Evolutionary conservation across 1,284 basidiomycete genomes (phyloP), one percentile per base, ranked within the genome.

Genomic region (Xerocomus amazonicus): DNA sequence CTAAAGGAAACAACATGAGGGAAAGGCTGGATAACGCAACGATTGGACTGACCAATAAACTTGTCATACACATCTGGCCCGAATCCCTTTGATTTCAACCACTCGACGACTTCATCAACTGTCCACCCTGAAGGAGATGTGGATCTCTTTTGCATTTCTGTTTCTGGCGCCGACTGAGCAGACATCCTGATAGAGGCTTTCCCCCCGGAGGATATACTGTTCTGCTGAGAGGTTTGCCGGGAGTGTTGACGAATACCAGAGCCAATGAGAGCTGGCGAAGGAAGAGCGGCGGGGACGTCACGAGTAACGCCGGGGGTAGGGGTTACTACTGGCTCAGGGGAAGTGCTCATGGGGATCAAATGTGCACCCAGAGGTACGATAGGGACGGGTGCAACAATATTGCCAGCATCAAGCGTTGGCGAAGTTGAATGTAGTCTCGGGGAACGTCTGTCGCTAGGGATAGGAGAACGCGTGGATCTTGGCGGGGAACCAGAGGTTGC

Each of bases 61-160:
- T 92, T 96, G 57, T 83, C 79, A 55, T 87, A 85, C 2, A 93
- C 84, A 41, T 79, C 75, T 47, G 87, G 78, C 58, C 96, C 93
- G 57, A 98, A 97, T 5, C 89, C 89, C 70, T 90, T 92, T 43
- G 72, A 73, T 62, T 80, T 83, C 16, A 93, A 74, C 96, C 96
- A 99, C 2, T 88, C 85, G 3, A 95, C 77, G 8, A 99, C 97
- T 29, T 98, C 87, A 0, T 91, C 87, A 0, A 98, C 84, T 0
- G 71, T 78, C 96, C 96, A 99, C 48, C 90, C 84, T 0, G 80
- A 77, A 0, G 91, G 81, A 58, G 77, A 75, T 1, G 59, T 54
- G 4, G 36, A 27, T 6, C 46, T 61, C 37, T 56, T 62, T 14
- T 31, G 45, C 1, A n/a, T 29, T 5, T 65, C 63, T 13, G 36